Conservation (phyloP, 805 yeast species). For the Saturnispora zaruensis region DNA sequence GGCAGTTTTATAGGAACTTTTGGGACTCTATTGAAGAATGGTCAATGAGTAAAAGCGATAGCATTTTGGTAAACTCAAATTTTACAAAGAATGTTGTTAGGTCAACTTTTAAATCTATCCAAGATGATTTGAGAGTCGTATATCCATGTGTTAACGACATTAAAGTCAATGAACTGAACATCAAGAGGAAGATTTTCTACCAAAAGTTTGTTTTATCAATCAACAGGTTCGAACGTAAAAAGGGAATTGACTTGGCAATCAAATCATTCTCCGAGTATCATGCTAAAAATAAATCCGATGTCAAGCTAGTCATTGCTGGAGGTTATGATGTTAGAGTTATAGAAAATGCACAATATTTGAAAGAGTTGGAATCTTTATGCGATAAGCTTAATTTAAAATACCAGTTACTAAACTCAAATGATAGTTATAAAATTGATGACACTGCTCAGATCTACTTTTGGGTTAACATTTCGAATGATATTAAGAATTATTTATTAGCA, state of each 20-base stretch:
- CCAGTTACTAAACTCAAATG: not conserved
- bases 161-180: slow-evolving; percentile 22
- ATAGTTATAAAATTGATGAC: not conserved
- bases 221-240: slow-evolving; percentile 84
- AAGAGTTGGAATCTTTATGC: slow-evolving; percentile 47
- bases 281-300: slow-evolving; percentile 22
- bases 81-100: slow-evolving; percentile 70
- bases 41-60: slow-evolving; percentile 69
- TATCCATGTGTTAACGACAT: slow-evolving; percentile 70
- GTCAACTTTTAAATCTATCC: slow-evolving; percentile 45
- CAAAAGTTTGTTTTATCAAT: slow-evolving; percentile 55
- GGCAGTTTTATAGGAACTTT: slow-evolving; percentile 64
- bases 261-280: slow-evolving; percentile 47
- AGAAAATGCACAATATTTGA: slow-evolving; percentile 69
- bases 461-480: slow-evolving; percentile 64
- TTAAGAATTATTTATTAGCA: slow-evolving; percentile 56
- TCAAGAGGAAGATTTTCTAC: slow-evolving; percentile 30
- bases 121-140: slow-evolving; percentile 43
- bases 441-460: slow-evolving; percentile 38
- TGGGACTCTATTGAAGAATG: slow-evolving; percentile 81
- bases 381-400: slow-evolving; percentile 16
- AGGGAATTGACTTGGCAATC: slow-evolving; percentile 73
- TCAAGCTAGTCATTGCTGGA: slow-evolving; percentile 70
- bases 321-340: slow-evolving; percentile 74
- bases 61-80: slow-evolving; percentile 76